A percentile compares a stretch with the other conserved stretches of the same genome.
Evolutionary conservation across 257 asterid species (phyloP).

Genomic region (Apocynum venetum): DNA sequence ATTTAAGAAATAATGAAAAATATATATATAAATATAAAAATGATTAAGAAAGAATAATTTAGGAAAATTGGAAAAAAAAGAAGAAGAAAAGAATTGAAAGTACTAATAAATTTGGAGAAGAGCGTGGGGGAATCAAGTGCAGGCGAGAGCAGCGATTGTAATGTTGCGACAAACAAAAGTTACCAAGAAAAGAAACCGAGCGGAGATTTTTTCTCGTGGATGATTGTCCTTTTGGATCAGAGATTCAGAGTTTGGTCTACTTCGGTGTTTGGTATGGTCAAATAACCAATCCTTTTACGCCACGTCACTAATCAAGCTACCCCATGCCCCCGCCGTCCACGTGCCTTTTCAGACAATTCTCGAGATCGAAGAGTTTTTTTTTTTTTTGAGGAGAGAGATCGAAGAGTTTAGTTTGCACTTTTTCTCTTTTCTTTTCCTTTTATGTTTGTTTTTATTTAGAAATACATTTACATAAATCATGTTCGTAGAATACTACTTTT

Average conservation of each 20-base stretch:
- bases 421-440: too few species aligned
- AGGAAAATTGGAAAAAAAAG: too few species aligned
- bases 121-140: not conserved
- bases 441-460: too few species aligned
- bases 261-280: constrained; percentile 13
- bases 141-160: not conserved
- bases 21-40: too few species aligned
- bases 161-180: not conserved
- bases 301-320: not conserved
- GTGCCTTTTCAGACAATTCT: not conserved
- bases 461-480: too few species aligned
- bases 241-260: constrained; percentile 4
- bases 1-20: too few species aligned
- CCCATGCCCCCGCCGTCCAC: not conserved
- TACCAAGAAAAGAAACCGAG: not conserved
- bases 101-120: not conserved
- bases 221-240: constrained; percentile 12
- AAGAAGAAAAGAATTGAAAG: too few species aligned
- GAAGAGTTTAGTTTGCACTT: not conserved
- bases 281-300: not conserved
- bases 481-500: too few species aligned
- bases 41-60: too few species aligned
- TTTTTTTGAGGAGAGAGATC: not conserved
- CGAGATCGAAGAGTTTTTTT: constrained; percentile 11
- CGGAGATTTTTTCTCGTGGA: constrained; percentile 8